Evolutionary conservation across 2,329 filamentous ascomycete genomes (phyloP).

Genomic region (Clarireedia hainanense): DNA sequence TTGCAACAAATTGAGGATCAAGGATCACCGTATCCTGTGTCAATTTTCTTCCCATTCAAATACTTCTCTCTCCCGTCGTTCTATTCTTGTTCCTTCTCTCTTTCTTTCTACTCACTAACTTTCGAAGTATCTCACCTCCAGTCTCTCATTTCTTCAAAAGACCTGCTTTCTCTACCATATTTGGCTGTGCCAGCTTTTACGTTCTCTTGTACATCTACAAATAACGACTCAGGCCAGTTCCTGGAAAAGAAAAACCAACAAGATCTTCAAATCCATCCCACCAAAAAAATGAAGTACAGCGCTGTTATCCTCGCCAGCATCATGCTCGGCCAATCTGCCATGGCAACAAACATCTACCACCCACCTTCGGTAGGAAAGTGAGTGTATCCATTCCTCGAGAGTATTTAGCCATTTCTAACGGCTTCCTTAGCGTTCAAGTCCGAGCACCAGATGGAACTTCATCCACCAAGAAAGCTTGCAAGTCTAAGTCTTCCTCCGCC

Average conservation of each 20-base stretch:
- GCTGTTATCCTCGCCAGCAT: slow-evolving; percentile 6
- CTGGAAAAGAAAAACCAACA: background rate
- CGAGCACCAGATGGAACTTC: background rate
- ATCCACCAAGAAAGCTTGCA: slow-evolving; percentile 1
- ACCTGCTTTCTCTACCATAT: background rate
- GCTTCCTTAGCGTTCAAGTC: background rate
- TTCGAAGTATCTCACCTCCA: slow-evolving; percentile 6
- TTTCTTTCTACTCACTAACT: background rate
- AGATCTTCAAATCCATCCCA: background rate
- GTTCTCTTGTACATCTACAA: slow-evolving; percentile 1
- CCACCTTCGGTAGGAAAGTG: slow-evolving; percentile 1
- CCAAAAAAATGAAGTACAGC: slow-evolving; percentile 8
- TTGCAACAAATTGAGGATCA: background rate
- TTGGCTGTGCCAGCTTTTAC: slow-evolving; percentile 8
- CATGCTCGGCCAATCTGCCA: slow-evolving; percentile 7
- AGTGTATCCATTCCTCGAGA: background rate
- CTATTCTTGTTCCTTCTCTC: background rate
- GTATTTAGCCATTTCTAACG: background rate
- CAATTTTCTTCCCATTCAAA: slow-evolving; percentile 1
- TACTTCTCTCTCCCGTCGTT: background rate
- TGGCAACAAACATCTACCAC: slow-evolving; percentile 5
- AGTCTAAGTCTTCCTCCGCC: background rate
- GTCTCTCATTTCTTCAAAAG: slow-evolving; percentile 6
- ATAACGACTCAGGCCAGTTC: slow-evolving; percentile 4
- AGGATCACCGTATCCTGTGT: background rate